A percentile compares a stretch with the other conserved stretches of the same genome.
Evolutionary conservation across 495 filamentous ascomycete genomes (phyloP).

Genomic region (Oidiodendron maius): DNA sequence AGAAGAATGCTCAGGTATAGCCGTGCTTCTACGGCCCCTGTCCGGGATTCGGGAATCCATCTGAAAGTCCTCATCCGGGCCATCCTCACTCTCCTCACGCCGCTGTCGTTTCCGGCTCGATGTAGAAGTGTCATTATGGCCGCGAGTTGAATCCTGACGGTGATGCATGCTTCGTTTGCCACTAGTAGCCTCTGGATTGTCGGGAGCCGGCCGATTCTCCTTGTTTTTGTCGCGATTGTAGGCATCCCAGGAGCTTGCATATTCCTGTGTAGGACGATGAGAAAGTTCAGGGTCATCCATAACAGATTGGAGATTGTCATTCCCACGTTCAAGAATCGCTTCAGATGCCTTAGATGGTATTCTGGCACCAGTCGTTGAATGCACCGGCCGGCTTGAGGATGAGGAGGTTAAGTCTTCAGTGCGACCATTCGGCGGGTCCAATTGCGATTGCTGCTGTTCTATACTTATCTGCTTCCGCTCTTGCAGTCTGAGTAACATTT

Average conservation of each 20-base stretch:
- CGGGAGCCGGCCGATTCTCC: slow-evolving; percentile 17
- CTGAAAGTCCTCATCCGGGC: slow-evolving; percentile 23
- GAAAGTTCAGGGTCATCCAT: slow-evolving; percentile 5
- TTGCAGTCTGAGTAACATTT: neutral
- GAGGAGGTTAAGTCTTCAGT: neutral
- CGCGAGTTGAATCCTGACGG: slow-evolving; percentile 28
- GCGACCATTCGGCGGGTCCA: no score
- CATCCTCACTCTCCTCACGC: slow-evolving; percentile 6
- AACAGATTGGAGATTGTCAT: slow-evolving; percentile 1
- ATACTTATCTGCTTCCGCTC: neutral
- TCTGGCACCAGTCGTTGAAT: neutral
- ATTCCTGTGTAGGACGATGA: neutral
- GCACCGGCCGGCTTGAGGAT: neutral
- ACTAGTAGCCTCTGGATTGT: neutral
- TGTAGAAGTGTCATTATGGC: slow-evolving; percentile 12
- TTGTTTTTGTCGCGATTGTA: slow-evolving; percentile 18
- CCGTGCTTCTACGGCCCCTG: slow-evolving; percentile 6
- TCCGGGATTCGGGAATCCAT: slow-evolving; percentile 12
- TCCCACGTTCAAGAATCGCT: neutral
- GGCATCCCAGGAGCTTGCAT: slow-evolving; percentile 3
- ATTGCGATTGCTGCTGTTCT: no score
- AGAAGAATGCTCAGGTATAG: neutral
- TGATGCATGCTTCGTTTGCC: slow-evolving; percentile 29
- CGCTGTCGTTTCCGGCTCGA: slow-evolving; percentile 12
- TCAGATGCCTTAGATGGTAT: neutral